Base-by-base conservation (phyloP, 208 protist genomes). In the Trypanosoma conorhini region DNA sequence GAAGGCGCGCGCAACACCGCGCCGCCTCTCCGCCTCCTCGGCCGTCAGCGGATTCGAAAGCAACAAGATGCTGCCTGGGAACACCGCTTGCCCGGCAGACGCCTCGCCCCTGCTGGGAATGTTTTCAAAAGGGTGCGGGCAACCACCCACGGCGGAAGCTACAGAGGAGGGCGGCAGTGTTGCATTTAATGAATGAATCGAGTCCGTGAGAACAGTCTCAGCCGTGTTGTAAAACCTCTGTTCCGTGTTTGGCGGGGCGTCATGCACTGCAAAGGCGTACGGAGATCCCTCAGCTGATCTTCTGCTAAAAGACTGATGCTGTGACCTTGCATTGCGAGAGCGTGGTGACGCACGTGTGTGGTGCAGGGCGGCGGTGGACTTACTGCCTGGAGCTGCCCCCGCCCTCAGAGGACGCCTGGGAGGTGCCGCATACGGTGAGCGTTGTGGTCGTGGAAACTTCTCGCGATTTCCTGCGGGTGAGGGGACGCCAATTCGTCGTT, bases 41-140 rank as follows among this genome's bases (percentile, higher is more conserved):
- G 57, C 48, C 28, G 72, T 62, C 3, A 77, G 30, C 42, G 42
- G 19, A 50, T 77, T 66, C 15, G 63, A 61, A 33, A 77, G 52
- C 5, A 77, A 40, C 56, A 75, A 46, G 33, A 69, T 26, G 15
- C 17, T 57, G 7, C 31, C 9, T 46, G 38, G 52, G 40, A 60
- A 68, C 50, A 59, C 10, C n/a, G 61, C 44, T 26, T 55, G 1
- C 51, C 35, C 26, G 5, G 4, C 61, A 55, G 8, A 22, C 22
- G 12, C 33, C 19, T 12, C 44, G 3, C 30, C 40, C 40, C 17
- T 22, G 4, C 21, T 51, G 12, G 17, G 48, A 1, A 5, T 10
- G 9, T 60, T 57, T 15, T 58, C 58, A 51, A 33, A 46, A 19
- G 24, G 0, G 22, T 54, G 57, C n/a, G 60, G 28, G 15, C 24